Base-by-base conservation (phyloP, 176 grass and related monocot species). In the Ananas comosus region DNA sequence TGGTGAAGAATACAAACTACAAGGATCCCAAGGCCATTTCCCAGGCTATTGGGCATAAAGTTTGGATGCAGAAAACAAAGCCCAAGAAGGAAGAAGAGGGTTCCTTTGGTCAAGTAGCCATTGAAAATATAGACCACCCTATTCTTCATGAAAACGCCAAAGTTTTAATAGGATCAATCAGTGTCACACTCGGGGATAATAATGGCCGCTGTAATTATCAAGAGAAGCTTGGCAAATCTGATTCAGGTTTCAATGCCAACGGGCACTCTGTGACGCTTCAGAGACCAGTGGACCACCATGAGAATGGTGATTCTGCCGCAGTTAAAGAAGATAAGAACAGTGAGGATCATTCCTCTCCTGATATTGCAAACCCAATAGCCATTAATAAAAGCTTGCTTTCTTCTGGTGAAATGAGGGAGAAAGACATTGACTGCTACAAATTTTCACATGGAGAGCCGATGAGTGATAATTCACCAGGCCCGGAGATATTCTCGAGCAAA, bases 131-230 rank as follows among this genome's bases (percentile, higher is more conserved):
- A 70, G 59, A 70, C 5, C 70, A 63, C 42, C 59, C 33, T 23
- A 33, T 48, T 72, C 50, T 53, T 21, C 50, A 49, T 54, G 83
- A 86, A 59, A 81, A 64, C 23, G 82, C 85, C 11, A 65, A 72
- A 53, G 69, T 97, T 64, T 77, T 97, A 50, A 92, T 97, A 75
- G 93, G 93, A 71, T 97, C 93, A 51, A 90, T 97, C 64, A 85
- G 79, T 77, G 79, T 97, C 8, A 68, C 81, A 48, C 83, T 97
- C 66, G 74, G 85, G 78, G 78, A 72, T 18, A 48, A 50, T 17
- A 68, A 63, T 52, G 22, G 63, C 42, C 63, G 13, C 17, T 13
- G 1, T 7, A 18, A 16, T 23, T 23, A 72, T 63, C 51, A 63
- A 73, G 72, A 56, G 59, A 79, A 65, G 59, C 50, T 54, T 5